A percentile compares a stretch with the other conserved stretches of the same genome.
These are phyloP conservation scores for Camellia japonica DNA, from an alignment of 148 eudicot species.

Conservation along the genomic window DNA sequence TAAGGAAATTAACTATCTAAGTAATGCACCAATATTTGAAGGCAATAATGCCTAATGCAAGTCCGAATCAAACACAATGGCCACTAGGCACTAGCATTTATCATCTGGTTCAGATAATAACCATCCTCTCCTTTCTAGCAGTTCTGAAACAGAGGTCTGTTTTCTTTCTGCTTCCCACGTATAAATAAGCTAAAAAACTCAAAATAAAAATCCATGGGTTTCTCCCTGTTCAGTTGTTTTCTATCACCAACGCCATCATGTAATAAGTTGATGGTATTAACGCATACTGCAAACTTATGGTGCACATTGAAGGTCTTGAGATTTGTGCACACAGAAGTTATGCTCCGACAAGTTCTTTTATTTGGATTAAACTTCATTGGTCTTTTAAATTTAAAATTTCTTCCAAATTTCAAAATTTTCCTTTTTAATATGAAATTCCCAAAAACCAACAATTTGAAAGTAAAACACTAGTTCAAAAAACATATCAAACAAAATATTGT, in stretches of 20 bases:
- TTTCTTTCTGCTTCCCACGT: background rate
- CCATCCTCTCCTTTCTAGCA: background rate
- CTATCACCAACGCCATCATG: background rate
- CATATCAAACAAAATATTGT: background rate
- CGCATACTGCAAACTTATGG: background rate
- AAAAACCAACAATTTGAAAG: background rate
- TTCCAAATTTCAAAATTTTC: background rate
- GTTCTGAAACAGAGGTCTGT: background rate
- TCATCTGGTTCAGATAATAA: background rate
- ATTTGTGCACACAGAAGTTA: background rate
- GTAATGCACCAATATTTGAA: background rate
- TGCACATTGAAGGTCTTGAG: background rate
- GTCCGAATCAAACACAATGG: conserved; percentile 10
- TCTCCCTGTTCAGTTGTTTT: background rate
- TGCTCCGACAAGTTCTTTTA: background rate
- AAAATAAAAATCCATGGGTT: background rate
- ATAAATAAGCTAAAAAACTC: background rate
- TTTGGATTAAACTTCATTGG: background rate
- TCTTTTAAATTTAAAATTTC: background rate
- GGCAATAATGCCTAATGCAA: background rate
- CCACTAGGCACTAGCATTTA: background rate
- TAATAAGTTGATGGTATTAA: background rate
- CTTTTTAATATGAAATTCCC: background rate
- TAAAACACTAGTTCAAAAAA: background rate
- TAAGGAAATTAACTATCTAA: background rate